phyloP scores from a whole-genome alignment of 306 rosid genomes.

The Citrullus amarus region DNA sequence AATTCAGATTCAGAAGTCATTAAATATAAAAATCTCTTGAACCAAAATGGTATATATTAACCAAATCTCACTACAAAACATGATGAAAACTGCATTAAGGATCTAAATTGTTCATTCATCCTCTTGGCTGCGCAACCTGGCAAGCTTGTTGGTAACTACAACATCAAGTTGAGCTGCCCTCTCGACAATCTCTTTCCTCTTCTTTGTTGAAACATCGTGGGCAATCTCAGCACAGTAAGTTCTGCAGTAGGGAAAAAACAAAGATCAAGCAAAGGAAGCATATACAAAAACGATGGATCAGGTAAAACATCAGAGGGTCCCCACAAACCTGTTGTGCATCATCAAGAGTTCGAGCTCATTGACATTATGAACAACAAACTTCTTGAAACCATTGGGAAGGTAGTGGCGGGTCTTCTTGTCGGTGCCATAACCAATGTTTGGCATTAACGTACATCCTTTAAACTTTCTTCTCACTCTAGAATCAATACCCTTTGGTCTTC shows the following conservation, averaged over 20 bases:
- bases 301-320: background rate
- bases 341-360: slow-evolving; percentile 35
- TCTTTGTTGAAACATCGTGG: slow-evolving; percentile 37
- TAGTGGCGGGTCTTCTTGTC: slow-evolving; percentile 55
- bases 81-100: background rate
- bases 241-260: slow-evolving; percentile 9
- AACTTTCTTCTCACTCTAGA: slow-evolving; percentile 53
- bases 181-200: slow-evolving; percentile 45
- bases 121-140: slow-evolving; percentile 58
- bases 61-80: slow-evolving; percentile 18
- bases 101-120: slow-evolving; percentile 29
- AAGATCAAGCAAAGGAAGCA: background rate
- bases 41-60: background rate
- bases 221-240: slow-evolving; percentile 54
- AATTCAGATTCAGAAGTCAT: background rate
- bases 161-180: slow-evolving; percentile 56
- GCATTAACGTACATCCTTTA: slow-evolving; percentile 50
- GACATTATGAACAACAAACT: slow-evolving; percentile 46
- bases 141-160: slow-evolving; percentile 49
- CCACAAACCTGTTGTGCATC: slow-evolving; percentile 49
- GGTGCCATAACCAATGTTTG: slow-evolving; percentile 49
- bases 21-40: background rate
- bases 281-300: too few relatives aligned
- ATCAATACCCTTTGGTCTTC: slow-evolving; percentile 59
- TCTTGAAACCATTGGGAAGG: slow-evolving; percentile 53